Evolutionary conservation across 768 basidiomycete species (phyloP), one percentile per base, ranked within the genome.

Genomic region (Hericium rajendrae): DNA sequence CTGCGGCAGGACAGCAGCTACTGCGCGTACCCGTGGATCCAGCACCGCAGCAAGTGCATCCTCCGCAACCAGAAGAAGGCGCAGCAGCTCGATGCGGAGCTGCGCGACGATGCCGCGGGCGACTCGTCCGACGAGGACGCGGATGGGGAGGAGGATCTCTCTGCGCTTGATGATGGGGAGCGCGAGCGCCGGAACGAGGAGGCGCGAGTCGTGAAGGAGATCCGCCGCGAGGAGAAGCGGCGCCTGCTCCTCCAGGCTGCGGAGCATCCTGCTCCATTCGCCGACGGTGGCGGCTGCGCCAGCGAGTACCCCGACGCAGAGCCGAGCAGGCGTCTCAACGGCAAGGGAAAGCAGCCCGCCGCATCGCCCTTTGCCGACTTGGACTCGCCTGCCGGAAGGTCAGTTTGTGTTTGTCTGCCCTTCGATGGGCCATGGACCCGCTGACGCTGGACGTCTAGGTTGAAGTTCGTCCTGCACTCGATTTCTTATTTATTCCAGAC

Each of bases 11-110:
- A 91, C 62, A 83, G 81, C 59, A 80, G 81, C 10, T 91, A 85
- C 67, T 91, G 88, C 62, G 85, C 88, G 54, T 88, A 89, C 66
- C 88, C 88, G 40, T 91, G 88, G 88, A 67, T 83, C 57, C 85
- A 87, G 70, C 88, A 91, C 68, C 79, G 85, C 18, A 79, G 76
- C 24, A 91, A 88, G 69, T 90, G 88, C 72, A 67, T 87, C 48
- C 78, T 81, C n/a, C 71, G 86, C 65, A 76, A 82, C 59, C 67
- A 60, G 24, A 73, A 66, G 54, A 59, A 60, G 22, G 51, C 59
- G 38, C 59, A 62, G 46, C 63, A 63, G 48, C 62, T 57, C n/a
- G 62, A 60, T n/a, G 57, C 18, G 15, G 49, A 28, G 18, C n/a
- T 54, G 43, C 26, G 18, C 12, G 55, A 62, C 16, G 39, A 39